Evolutionary conservation across 148 eudicot genomes (phyloP).

Genomic region (Chenopodium berlandieri): DNA sequence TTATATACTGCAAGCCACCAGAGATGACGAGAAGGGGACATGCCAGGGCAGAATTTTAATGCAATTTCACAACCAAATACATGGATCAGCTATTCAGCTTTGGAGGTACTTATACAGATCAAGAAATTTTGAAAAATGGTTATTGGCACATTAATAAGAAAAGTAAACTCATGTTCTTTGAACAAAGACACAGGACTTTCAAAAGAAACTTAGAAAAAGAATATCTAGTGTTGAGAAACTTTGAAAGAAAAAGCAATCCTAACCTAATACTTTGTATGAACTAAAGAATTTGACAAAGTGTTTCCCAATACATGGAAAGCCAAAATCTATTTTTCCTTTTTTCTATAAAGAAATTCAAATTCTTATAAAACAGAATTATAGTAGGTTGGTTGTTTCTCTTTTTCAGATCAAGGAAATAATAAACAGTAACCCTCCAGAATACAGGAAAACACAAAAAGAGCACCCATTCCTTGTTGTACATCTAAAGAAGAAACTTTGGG

Average conservation of each 20-base stretch:
- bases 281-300: background rate
- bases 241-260: background rate
- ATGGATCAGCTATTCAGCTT: background rate
- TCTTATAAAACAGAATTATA: too few relatives aligned
- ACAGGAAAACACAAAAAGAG: too few relatives aligned
- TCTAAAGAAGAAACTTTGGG: too few relatives aligned
- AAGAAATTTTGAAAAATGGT: background rate
- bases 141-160: background rate
- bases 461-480: too few relatives aligned
- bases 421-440: too few relatives aligned
- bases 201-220: background rate
- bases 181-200: background rate
- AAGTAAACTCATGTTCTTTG: background rate
- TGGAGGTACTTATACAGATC: background rate
- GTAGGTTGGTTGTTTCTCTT: too few relatives aligned
- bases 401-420: too few relatives aligned
- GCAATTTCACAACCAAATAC: background rate
- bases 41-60: background rate
- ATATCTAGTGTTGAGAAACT: background rate
- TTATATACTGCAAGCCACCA: background rate
- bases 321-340: background rate
- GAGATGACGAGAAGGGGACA: background rate
- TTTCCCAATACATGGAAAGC: background rate
- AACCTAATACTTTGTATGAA: background rate
- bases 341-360: too few relatives aligned